These are phyloP conservation scores for Penicillium soppii DNA, from an alignment of 495 filamentous ascomycete genomes.

Conservation along the genomic window DNA sequence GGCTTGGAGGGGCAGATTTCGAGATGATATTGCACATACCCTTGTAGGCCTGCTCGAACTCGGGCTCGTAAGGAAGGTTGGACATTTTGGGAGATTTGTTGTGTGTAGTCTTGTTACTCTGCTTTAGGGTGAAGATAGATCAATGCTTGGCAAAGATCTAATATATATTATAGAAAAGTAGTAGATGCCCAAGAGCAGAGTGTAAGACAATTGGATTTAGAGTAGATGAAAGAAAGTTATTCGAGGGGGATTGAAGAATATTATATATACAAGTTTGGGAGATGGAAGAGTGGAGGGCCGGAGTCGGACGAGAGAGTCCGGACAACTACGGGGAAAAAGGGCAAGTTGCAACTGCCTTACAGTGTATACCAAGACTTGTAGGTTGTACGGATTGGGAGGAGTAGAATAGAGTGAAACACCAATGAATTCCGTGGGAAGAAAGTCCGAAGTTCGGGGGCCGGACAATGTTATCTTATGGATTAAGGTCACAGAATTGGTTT, in stretches of 20 bases:
- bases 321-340: constrained; percentile 13
- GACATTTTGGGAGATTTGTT: constrained; percentile 57
- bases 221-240: constrained; percentile 14
- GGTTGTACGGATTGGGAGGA: constrained; percentile 3
- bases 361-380: constrained; percentile 4
- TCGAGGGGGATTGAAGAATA: constrained; percentile 10
- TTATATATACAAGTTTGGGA: constrained; percentile 17
- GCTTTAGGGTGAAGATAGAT: constrained; percentile 5
- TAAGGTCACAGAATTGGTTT: constrained; percentile 43
- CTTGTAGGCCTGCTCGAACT: constrained; percentile 99
- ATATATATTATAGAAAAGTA: constrained; percentile 4
- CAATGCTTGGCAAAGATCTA: constrained; percentile 7
- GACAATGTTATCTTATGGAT: constrained; percentile 36
- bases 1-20: constrained; percentile 1
- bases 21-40: constrained; percentile 51
- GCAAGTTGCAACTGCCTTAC: constrained; percentile 5
- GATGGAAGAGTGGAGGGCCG: constrained; percentile 24
- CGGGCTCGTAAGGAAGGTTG: constrained; percentile 83
- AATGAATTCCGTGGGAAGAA: constrained; percentile 21
- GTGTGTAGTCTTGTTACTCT: constrained; percentile 3
- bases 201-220: constrained; percentile 1
- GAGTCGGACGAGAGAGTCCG: constrained; percentile 35
- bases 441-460: constrained; percentile 40
- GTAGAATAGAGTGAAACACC: background rate
- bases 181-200: constrained; percentile 5